Conservation (phyloP, 139 green algal species). For the Diplosphaera chodatii region DNA sequence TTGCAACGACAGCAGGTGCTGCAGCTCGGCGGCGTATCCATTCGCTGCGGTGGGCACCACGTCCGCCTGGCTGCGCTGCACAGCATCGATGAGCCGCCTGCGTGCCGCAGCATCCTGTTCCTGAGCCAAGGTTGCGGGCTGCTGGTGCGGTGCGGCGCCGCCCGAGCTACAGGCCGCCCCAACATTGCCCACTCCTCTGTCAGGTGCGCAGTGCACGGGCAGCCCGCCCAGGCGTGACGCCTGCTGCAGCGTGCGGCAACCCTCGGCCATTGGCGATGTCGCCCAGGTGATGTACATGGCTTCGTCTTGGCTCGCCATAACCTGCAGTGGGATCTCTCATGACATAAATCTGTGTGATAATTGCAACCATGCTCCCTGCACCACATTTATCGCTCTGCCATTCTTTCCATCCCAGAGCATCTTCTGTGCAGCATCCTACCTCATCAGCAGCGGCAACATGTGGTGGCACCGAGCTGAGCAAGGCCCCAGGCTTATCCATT, state of each 20-base stretch:
- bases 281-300: neutral
- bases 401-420: no score
- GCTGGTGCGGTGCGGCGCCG: neutral
- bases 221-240: neutral
- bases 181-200: no score
- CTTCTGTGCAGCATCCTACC: no score
- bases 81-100: neutral
- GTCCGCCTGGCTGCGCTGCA: neutral
- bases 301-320: neutral
- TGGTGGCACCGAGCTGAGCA: no score
- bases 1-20: neutral
- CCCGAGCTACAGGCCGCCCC: no score
- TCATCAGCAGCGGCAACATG: no score
- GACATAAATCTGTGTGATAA: no score
- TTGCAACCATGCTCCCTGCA: no score
- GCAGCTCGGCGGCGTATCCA: neutral
- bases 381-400: no score
- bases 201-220: neutral
- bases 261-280: neutral
- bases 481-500: no score
- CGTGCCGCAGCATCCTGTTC: neutral
- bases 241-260: neutral
- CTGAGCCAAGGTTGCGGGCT: neutral
- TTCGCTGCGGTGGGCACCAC: no score
- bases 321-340: no score